Evolutionary conservation across 768 basidiomycete species (phyloP), one percentile per base, ranked within the genome.

Genomic region (Phylloporus arenicola): DNA sequence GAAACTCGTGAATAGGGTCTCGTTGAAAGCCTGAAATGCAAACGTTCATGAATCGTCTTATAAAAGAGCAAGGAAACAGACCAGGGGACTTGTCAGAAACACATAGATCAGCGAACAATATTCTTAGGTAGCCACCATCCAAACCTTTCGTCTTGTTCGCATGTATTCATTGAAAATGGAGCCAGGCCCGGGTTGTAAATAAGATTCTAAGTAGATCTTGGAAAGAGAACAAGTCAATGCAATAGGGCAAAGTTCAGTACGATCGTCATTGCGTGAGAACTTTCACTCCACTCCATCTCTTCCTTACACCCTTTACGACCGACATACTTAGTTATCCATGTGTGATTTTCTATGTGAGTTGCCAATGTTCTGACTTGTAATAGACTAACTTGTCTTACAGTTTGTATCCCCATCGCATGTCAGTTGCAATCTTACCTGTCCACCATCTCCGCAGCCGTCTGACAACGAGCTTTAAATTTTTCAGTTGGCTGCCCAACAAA

Each of bases 401-500:
- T 81, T 35, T 81, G 77, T 53, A 58, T 81, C 37, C 80, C 80
- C 37, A 74, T 82, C 52, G 48, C 75, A 29, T 68, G 80, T 81
- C 55, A 56, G 75, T 68, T 8, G 13, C 47, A 51, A 46, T 33
- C 37, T 29, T 34, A 29, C 40, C 45, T 19, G 3, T 16, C 10
- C 24, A 40, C 16, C 20, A 9, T 40, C 49, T 51, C 55, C 53
- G 48, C 52, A 56, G 48, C 37, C 43, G 38, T 51, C 45, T 56
- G 34, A 57, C 49, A 20, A 39, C 54, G 39, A 6, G 8, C 24
- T 13, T 10, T 6, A 34, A 30, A 35, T 41, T 40, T 45, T 44
- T 13, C 57, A 89, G 87, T 86, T 58, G 86, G 86, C 39, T 84
- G 83, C 64, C 75, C 78, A 47, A 81, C 79, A 29, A 79, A 69